Evolutionary conservation across 192 early-diverging fungal genomes (phyloP), one percentile per base, ranked within the genome.

Genomic region (Coemansia sp.): DNA sequence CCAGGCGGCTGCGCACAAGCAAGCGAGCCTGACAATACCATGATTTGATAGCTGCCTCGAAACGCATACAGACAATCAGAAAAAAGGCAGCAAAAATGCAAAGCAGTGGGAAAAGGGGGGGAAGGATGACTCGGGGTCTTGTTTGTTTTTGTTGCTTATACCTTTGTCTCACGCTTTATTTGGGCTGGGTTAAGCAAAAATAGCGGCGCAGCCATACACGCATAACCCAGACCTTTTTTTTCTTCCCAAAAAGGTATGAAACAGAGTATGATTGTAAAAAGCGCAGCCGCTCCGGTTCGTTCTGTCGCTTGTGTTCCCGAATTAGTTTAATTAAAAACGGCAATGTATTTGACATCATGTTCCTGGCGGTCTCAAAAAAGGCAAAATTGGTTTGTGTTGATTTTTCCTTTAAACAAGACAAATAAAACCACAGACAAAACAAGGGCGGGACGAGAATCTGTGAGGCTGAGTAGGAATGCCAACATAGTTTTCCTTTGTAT

Each of bases 361-460:
- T 45, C 42, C 42, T 45, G 42, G 42, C 42, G 42, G 42, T 45
- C 42, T 45, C 42, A 45, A 45, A 45, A 38, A 45, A 45, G 65
- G 65, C 56, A 67, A 67, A 59, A 67, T 67, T 67, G 64, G 20
- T 29, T 18, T 30, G 4, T 8, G 38, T 18, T 60, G 42, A 45
- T 45, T 45, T 45, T 45, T 45, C 42, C 42, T 45, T 45, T 45
- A 16, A 45, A 16, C 42, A 45, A 45, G 52, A 28, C 52, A 28
- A 28, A 4, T 29, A 14, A 2, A 29, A 30, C 5, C 28, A 55
- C 7, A 31, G 11, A 55, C 10, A 55, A 25, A 18, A 3, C 5
- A 29, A 2, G 18, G 5, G 28, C 7, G 28, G 52, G 11, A 18
- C 0, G 25, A 25, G 52, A 16, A 55, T 55, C 52, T 45, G 42